phyloP scores from a whole-genome alignment of 441 rosid species.

The Mallotus japonicus region DNA sequence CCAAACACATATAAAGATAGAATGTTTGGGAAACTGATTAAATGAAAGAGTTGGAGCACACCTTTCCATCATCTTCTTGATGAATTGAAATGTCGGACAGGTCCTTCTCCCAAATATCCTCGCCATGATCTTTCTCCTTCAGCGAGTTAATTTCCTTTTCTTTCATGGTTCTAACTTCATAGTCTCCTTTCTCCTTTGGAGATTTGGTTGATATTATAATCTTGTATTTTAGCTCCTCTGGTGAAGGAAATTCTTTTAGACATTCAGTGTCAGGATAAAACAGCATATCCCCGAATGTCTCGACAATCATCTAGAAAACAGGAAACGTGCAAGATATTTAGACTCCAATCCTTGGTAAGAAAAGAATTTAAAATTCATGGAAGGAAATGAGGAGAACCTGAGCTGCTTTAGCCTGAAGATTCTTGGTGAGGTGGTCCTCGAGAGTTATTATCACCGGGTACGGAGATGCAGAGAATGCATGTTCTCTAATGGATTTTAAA shows the following conservation, averaged over 20 bases:
- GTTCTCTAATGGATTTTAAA: constrained; percentile 56
- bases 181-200: constrained; percentile 40
- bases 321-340: constrained; percentile 4
- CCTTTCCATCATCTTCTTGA: constrained; percentile 57
- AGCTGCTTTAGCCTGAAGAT: constrained; percentile 82
- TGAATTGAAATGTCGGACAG: constrained; percentile 30
- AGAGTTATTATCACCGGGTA: constrained; percentile 82
- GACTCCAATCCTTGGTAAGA: neutral
- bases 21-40: neutral
- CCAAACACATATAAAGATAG: neutral
- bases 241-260: constrained; percentile 74
- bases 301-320: constrained; percentile 56
- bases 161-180: constrained; percentile 42
- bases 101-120: constrained; percentile 66
- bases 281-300: constrained; percentile 68
- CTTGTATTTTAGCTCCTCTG: constrained; percentile 51
- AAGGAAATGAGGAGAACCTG: constrained; percentile 38
- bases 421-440: constrained; percentile 84
- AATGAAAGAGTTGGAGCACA: constrained; percentile 20
- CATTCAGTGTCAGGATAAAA: constrained; percentile 59
- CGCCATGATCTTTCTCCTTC: constrained; percentile 47
- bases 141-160: constrained; percentile 31
- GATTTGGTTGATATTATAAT: constrained; percentile 85
- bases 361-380: neutral
- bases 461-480: constrained; percentile 71